A percentile compares a stretch with the other conserved stretches of the same genome.
Evolutionary conservation across 148 eudicot species (phyloP).

Genomic region (Rhododendron molle): DNA sequence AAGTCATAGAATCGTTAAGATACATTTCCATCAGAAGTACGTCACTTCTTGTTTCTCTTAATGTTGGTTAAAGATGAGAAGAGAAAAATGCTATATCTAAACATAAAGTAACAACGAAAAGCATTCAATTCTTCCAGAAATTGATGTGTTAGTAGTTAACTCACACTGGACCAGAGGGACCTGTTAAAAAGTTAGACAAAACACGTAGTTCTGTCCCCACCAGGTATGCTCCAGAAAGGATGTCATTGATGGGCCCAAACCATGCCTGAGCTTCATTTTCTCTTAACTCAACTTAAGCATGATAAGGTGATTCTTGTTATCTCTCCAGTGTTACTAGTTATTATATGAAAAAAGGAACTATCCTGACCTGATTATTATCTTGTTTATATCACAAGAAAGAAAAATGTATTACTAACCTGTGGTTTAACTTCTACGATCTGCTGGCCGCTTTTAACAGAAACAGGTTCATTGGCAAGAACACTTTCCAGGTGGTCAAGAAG

Average conservation of each 20-base stretch:
- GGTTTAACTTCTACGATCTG: slow-evolving; percentile 76
- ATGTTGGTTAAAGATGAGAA: neutral
- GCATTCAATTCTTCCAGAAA: neutral
- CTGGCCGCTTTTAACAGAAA: slow-evolving; percentile 71
- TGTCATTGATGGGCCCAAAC: neutral
- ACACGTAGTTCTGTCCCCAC: neutral
- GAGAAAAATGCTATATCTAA: neutral
- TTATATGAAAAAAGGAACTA: neutral
- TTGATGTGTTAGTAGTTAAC: neutral
- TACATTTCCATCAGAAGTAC: neutral
- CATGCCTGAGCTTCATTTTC: neutral
- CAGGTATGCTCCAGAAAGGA: neutral
- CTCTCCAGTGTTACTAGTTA: neutral
- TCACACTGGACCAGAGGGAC: neutral
- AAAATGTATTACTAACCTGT: slow-evolving; percentile 40
- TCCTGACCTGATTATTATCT: neutral
- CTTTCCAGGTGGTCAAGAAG: slow-evolving; percentile 71
- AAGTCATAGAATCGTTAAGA: neutral
- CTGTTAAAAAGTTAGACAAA: neutral
- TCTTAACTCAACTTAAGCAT: neutral
- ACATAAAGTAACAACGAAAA: neutral
- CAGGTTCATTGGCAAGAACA: slow-evolving; percentile 75
- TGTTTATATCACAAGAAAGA: neutral
- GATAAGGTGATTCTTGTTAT: neutral
- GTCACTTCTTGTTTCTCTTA: neutral